Conservation (phyloP, 192 early-diverging fungal genomes). For the Coemansia sp. region DNA sequence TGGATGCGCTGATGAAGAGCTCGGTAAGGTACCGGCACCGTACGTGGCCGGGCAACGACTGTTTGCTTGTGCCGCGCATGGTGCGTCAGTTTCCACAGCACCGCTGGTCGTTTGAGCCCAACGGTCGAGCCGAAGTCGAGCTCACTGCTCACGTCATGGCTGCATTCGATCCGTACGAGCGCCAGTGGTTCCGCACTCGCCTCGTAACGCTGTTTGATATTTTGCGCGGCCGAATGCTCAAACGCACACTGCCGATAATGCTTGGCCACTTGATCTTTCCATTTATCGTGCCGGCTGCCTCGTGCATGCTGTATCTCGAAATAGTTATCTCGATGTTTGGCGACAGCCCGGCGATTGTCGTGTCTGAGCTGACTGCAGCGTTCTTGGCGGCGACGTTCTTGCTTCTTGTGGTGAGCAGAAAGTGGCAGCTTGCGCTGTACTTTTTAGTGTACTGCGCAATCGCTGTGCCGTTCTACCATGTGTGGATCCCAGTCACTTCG, state of each 20-base stretch:
- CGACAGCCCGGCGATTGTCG: slow-evolving; percentile 49
- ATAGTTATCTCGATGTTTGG: slow-evolving; percentile 51
- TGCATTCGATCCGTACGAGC: slow-evolving; percentile 44
- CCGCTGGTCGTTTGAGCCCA: slow-evolving; percentile 53
- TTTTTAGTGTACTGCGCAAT: slow-evolving; percentile 47
- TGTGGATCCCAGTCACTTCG: slow-evolving; percentile 50
- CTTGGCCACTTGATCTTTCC: slow-evolving; percentile 39
- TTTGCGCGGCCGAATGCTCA: slow-evolving; percentile 30
- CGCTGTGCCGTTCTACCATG: slow-evolving; percentile 44
- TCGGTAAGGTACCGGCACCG: slow-evolving; percentile 43
- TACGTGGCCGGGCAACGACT: slow-evolving; percentile 53
- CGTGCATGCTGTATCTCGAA: slow-evolving; percentile 55
- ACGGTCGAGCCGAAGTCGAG: slow-evolving; percentile 43
- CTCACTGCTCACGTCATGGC: slow-evolving; percentile 23
- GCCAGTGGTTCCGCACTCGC: slow-evolving; percentile 51
- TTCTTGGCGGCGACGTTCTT: slow-evolving; percentile 37
- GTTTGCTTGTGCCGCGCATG: slow-evolving; percentile 45
- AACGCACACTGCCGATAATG: slow-evolving; percentile 34
- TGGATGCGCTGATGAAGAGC: slow-evolving; percentile 47
- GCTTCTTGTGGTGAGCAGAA: slow-evolving; percentile 24
- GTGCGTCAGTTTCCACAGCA: slow-evolving; percentile 30
- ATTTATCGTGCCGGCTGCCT: slow-evolving; percentile 38
- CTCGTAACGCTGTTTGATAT: slow-evolving; percentile 47
- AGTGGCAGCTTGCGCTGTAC: slow-evolving; percentile 32
- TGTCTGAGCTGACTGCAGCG: slow-evolving; percentile 49